phyloP scores from a whole-genome alignment of 2,329 filamentous ascomycete species.

The Cladophialophora exuberans region DNA sequence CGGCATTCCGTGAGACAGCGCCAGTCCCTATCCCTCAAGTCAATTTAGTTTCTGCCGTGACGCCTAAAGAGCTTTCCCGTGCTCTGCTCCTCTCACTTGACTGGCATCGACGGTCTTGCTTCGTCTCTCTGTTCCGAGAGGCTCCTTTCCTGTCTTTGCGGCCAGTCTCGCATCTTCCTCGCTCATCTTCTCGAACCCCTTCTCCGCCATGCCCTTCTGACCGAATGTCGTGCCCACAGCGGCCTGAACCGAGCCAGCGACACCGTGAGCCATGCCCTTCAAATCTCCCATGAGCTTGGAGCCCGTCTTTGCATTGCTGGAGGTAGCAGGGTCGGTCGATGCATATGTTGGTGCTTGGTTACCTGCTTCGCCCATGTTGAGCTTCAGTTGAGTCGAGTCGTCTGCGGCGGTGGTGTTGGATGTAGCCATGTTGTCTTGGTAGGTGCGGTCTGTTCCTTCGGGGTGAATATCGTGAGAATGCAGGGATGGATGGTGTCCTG shows the following conservation, averaged over 20 bases:
- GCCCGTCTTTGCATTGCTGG: conserved; percentile 14
- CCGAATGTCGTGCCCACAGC: conserved; percentile 26
- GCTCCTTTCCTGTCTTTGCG: conserved; percentile 28
- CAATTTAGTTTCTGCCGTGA: too few relatives aligned
- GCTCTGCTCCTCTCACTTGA: not conserved
- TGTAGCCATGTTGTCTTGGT: not conserved
- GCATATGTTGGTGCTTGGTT: not conserved
- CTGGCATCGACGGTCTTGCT: conserved; percentile 2
- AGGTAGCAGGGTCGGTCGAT: conserved; percentile 27
- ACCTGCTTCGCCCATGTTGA: conserved; percentile 17
- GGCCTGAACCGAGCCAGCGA: conserved; percentile 25
- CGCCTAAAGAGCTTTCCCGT: not conserved
- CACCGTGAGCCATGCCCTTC: conserved; percentile 28
- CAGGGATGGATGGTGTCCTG: not conserved
- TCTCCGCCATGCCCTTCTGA: conserved; percentile 28
- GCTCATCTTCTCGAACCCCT: conserved; percentile 32
- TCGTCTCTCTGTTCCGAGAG: conserved; percentile 25
- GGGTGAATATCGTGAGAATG: not conserved
- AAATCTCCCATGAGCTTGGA: conserved; percentile 28
- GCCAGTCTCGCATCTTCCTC: conserved; percentile 28
- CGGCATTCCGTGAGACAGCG: too few relatives aligned
- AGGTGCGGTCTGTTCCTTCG: not conserved
- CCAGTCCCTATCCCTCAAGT: too few relatives aligned
- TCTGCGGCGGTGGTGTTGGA: not conserved
- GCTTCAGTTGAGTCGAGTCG: conserved; percentile 17